These are phyloP conservation scores for Phytomonas francai DNA, from an alignment of 208 protist species.

Conservation along the genomic window DNA sequence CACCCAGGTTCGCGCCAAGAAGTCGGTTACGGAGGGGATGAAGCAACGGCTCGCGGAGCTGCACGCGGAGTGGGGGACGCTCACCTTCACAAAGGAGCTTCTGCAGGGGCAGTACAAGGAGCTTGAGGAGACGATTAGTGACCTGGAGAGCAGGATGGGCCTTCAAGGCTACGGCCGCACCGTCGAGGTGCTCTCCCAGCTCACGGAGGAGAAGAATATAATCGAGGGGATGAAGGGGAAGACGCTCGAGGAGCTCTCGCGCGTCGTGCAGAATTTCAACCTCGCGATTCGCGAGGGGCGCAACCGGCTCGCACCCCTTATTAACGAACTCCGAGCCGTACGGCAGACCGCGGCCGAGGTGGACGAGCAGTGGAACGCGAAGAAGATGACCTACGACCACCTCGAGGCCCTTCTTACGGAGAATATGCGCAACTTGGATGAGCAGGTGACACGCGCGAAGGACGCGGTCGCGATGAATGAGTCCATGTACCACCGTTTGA, in stretches of 20 bases:
- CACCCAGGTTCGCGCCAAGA: constrained; percentile 77
- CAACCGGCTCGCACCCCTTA: constrained; percentile 78
- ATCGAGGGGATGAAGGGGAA: constrained; percentile 86
- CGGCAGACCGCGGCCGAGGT: constrained; percentile 77
- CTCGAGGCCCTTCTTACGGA: constrained; percentile 75
- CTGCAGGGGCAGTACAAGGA: constrained; percentile 67
- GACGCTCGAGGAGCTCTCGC: constrained; percentile 85
- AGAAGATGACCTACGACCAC: constrained; percentile 85
- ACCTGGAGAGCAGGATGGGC: constrained; percentile 81
- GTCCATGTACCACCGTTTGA: constrained; percentile 80
- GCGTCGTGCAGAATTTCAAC: constrained; percentile 84
- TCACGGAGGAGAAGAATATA: constrained; percentile 76
- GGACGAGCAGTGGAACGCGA: constrained; percentile 76
- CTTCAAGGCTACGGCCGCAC: constrained; percentile 81
- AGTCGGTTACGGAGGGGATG: constrained; percentile 79
- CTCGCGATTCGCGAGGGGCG: constrained; percentile 76
- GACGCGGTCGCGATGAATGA: constrained; percentile 70
- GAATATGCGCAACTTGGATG: constrained; percentile 81
- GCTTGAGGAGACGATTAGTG: constrained; percentile 60
- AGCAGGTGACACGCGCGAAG: constrained; percentile 63
- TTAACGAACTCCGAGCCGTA: constrained; percentile 81
- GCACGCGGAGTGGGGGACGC: constrained; percentile 79
- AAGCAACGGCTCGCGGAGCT: constrained; percentile 63
- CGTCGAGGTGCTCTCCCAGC: constrained; percentile 66
- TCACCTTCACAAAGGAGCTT: constrained; percentile 75